phyloP scores from a whole-genome alignment of 2,329 filamentous ascomycete genomes.

The Septoria petroselini region DNA sequence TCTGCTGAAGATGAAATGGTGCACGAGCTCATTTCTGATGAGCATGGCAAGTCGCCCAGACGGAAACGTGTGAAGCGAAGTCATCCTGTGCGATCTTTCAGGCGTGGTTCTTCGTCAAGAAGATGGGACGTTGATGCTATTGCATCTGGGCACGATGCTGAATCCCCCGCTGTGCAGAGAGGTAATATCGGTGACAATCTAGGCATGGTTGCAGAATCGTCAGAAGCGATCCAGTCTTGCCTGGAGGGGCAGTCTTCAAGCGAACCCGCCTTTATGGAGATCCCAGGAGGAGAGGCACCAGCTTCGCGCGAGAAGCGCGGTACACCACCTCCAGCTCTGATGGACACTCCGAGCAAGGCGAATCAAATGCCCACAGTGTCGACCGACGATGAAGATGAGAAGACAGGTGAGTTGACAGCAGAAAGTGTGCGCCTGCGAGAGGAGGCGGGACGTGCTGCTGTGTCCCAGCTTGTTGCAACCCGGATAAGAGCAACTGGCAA shows the following conservation, averaged over 20 bases:
- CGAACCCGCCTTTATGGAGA: background rate
- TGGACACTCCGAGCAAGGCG: slow-evolving; percentile 32
- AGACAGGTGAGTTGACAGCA: slow-evolving; percentile 21
- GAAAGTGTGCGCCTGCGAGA: slow-evolving; percentile 37
- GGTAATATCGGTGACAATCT: background rate
- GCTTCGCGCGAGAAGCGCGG: background rate
- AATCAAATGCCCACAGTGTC: slow-evolving; percentile 26
- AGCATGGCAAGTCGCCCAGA: slow-evolving; percentile 23
- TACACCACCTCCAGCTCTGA: slow-evolving; percentile 17
- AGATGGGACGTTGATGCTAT: background rate
- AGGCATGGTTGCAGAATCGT: background rate
- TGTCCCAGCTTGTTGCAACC: slow-evolving; percentile 31
- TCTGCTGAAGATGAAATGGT: slow-evolving; percentile 37
- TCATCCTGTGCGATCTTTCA: background rate
- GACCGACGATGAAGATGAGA: slow-evolving; percentile 17
- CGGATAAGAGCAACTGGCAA: slow-evolving; percentile 7
- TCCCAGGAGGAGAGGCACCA: background rate
- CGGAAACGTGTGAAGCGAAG: slow-evolving; percentile 14
- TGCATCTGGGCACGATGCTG: background rate
- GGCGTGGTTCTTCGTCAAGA: background rate
- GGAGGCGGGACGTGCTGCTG: slow-evolving; percentile 37
- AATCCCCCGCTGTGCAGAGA: background rate
- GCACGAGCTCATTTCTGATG: slow-evolving; percentile 1
- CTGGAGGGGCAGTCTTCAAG: background rate
- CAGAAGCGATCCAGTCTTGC: no score